Evolutionary conservation across 176 grass and related monocot species (phyloP), one percentile per base, ranked within the genome.

Genomic region (Guadua angustifolia): DNA sequence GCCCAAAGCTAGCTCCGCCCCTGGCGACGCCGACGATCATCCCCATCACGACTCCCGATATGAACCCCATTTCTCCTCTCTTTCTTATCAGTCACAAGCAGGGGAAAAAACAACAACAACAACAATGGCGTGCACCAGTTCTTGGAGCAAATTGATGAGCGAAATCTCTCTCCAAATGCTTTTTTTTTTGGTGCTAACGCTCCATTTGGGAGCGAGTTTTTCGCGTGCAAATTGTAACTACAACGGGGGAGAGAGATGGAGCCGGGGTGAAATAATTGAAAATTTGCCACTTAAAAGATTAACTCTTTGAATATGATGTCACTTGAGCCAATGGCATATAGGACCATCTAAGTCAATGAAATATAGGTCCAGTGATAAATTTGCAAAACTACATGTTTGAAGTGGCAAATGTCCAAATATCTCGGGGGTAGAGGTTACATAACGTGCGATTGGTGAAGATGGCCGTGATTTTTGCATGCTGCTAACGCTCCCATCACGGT

Each of bases 21-120:
- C n/a, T n/a, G n/a, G n/a, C 91, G 83, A 99, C 73, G 68, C 93
- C 96, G 22, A 90, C 70, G 55, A 90, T 82, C 84, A 90, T 65
- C 18, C 96, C 96, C 89, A 94, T 78, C 8, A 99, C n/a, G 35
- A 91, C 59, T n/a, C 96, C 96, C 52, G 96, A 90, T 64, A 99
- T 85, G 66, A 95, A 88, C 66, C 91, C 96, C 96, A 99, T 99
- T 56, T 71, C n/a, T n/a, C n/a, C n/a, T n/a, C n/a, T n/a, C n/a
- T n/a, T n/a, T n/a, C n/a, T n/a, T n/a, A n/a, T n/a, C n/a, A n/a
- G n/a, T n/a, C 5, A 32, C 57, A 47, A 40, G 38, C 21, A 33
- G 10, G 11, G 17, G 6, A 17, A 47, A 45, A 72, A 53, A 25
- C 8, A 74, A 79, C 56, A 42, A 35, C 2, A 68, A 55, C 44